Evolutionary conservation across 2,329 filamentous ascomycete genomes (phyloP).

Genomic region (Penicillium italicum): DNA sequence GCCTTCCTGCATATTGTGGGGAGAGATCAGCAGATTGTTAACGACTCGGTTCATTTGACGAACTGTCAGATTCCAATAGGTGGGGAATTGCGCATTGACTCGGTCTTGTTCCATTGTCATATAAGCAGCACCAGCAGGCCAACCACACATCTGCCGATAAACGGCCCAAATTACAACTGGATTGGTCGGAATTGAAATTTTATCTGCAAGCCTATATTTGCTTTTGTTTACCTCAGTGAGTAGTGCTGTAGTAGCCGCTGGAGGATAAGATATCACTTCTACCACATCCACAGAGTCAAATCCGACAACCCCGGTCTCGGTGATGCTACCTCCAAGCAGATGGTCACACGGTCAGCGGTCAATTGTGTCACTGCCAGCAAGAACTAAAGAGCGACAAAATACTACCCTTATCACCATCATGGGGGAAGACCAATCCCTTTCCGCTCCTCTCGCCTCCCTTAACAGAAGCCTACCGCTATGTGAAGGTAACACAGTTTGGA

Average conservation of each 20-base stretch:
- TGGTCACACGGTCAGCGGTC: slow-evolving; percentile 16
- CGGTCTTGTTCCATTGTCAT: slow-evolving; percentile 4
- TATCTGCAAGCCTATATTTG: neutral
- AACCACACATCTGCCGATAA: neutral
- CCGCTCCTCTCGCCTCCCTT: neutral
- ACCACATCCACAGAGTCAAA: neutral
- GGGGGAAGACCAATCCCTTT: neutral
- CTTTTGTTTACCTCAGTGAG: neutral
- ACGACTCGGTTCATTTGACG: slow-evolving; percentile 15
- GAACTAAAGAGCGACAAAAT: slow-evolving; percentile 1
- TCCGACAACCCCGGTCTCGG: slow-evolving; percentile 3
- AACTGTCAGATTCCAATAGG: slow-evolving; percentile 1
- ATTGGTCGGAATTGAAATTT: neutral
- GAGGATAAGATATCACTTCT: neutral
- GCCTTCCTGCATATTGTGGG: slow-evolving; percentile 2
- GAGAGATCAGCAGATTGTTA: slow-evolving; percentile 9
- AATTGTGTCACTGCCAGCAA: slow-evolving; percentile 7
- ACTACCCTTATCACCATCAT: slow-evolving; percentile 4
- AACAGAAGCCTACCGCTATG: neutral
- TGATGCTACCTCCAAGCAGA: slow-evolving; percentile 9
- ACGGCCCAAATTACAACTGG: slow-evolving; percentile 6
- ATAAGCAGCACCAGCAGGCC: neutral
- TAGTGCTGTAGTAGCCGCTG: slow-evolving; percentile 1
- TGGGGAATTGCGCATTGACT: slow-evolving; percentile 2
- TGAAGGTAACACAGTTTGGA: slow-evolving; percentile 7